Conservation (phyloP, 1,284 basidiomycete genomes). For the Melanopsichium pennsylvanicum region DNA sequence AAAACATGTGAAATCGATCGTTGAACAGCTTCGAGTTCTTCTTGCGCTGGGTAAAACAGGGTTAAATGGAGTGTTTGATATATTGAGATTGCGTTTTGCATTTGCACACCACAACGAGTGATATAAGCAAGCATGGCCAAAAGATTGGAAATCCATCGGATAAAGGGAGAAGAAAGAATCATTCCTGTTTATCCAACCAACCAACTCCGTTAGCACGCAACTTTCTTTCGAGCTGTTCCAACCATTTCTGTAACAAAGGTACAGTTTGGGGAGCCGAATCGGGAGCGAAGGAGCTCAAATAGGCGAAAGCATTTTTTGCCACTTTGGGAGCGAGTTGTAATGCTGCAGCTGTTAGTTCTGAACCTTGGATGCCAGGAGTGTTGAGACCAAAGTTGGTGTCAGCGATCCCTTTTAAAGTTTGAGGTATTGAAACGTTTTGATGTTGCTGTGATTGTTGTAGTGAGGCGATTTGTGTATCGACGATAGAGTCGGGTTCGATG, state of each 20-base stretch:
- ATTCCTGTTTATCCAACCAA: constrained; percentile 51
- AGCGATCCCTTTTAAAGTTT: no score
- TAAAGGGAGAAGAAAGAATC: not conserved
- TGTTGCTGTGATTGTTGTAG: constrained; percentile 1
- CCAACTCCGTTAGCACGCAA: constrained; percentile 53
- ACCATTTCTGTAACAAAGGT: constrained; percentile 62
- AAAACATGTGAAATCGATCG: no score
- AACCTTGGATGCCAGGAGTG: not conserved
- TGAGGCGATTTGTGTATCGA: constrained; percentile 53
- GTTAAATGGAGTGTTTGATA: no score
- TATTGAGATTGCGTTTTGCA: no score
- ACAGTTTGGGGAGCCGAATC: constrained; percentile 63
- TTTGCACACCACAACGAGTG: no score
- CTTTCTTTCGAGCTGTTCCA: constrained; percentile 63
- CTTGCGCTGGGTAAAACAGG: no score
- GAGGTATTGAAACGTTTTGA: no score
- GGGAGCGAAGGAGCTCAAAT: constrained; percentile 61
- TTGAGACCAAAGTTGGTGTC: constrained; percentile 1
- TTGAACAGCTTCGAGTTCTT: no score
- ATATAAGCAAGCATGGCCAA: no score
- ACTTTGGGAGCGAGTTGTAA: constrained; percentile 53
- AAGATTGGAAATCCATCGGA: no score
- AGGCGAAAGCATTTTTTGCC: constrained; percentile 59
- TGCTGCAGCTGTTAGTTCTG: constrained; percentile 19
- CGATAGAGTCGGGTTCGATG: constrained; percentile 53